Percentiles rank a stretch among this genome's conserved stretches.
phyloP scores from a whole-genome alignment of 148 eudicot species.

The Persicaria maculosa region DNA sequence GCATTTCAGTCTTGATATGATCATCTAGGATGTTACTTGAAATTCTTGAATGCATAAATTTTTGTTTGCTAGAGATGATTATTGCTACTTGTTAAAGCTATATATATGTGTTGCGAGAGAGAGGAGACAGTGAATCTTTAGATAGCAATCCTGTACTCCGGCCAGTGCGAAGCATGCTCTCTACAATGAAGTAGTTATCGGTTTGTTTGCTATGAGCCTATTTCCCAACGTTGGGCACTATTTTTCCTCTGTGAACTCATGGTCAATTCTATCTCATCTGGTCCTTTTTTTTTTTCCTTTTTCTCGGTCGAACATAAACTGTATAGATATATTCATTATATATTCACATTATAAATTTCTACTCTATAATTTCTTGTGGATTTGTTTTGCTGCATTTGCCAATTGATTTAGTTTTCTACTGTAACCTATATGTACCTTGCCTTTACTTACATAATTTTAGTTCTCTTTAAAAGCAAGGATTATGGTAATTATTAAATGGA shows the following conservation, averaged over 20 bases:
- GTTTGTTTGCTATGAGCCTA: neutral
- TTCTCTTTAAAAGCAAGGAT: neutral
- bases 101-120: neutral
- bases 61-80: neutral
- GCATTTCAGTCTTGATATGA: constrained; percentile 3
- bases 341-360: neutral
- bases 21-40: neutral
- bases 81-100: neutral
- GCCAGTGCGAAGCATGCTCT: no score
- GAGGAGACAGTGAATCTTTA: neutral
- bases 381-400: neutral
- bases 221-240: neutral
- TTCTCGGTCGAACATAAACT: neutral
- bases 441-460: neutral
- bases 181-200: neutral
- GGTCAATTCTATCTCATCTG: no score
- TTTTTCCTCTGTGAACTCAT: neutral
- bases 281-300: no score
- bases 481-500: no score
- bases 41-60: neutral
- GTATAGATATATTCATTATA: neutral
- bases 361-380: neutral
- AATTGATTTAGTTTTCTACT: neutral
- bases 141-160: neutral
- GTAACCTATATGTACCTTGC: neutral